These are phyloP conservation scores for Aurifilum marmelostoma DNA, from an alignment of 2,329 filamentous ascomycete genomes.

Conservation along the genomic window DNA sequence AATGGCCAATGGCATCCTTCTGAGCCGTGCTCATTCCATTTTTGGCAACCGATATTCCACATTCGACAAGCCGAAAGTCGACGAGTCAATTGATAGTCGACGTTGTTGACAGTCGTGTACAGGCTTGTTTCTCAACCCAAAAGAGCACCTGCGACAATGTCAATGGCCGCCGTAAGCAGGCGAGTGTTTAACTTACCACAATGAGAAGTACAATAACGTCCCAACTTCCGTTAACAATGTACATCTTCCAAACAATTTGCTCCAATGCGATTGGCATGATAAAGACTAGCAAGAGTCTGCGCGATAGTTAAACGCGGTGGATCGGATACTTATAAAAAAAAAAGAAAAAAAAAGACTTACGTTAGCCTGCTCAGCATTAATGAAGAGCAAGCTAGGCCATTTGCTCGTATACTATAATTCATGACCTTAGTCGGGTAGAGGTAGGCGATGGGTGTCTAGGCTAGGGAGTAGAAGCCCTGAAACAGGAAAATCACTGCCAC, in stretches of 20 bases:
- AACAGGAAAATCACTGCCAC: constrained; percentile 56
- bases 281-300: constrained; percentile 17
- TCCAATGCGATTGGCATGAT: constrained; percentile 47
- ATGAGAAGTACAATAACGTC: constrained; percentile 45
- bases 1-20: too few relatives aligned
- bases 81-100: too few relatives aligned
- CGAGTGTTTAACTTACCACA: constrained; percentile 37
- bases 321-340: neutral
- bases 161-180: neutral
- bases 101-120: too few relatives aligned
- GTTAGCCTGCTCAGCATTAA: constrained; percentile 34
- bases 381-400: constrained; percentile 42
- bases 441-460: constrained; percentile 52
- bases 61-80: too few relatives aligned
- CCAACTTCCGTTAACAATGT: constrained; percentile 50
- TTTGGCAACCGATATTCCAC: too few relatives aligned
- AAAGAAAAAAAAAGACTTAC: constrained; percentile 32
- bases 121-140: constrained; percentile 44
- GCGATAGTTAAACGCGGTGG: too few relatives aligned
- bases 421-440: constrained; percentile 55
- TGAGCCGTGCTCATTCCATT: too few relatives aligned
- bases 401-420: constrained; percentile 52
- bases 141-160: constrained; percentile 33
- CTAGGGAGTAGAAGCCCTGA: constrained; percentile 53
- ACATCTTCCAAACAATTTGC: constrained; percentile 50